Evolutionary conservation across 768 basidiomycete genomes (phyloP), one percentile per base, ranked within the genome.

Genomic region (Trametes punicea): DNA sequence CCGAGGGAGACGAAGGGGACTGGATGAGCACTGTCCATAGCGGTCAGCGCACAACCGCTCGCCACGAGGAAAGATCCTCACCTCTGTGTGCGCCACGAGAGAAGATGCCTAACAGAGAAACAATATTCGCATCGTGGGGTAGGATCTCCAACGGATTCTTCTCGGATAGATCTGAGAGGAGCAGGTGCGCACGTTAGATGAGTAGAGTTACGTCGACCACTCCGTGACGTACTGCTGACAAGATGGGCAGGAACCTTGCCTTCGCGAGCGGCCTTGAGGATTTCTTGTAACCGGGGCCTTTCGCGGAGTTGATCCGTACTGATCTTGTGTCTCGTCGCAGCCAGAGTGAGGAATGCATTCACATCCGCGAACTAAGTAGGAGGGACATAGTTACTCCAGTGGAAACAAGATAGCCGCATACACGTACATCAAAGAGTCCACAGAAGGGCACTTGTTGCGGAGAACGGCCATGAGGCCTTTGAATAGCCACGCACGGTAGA

Each of bases 311-410:
- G 80, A n/a, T 85, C 84, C 0, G 78, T 75, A 21, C 74, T 69
- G 36, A 87, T 75, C 3, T 84, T 87, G 65, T 91, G 88, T 41
- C 84, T 74, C 3, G 88, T 91, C 6, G 90, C 89, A 9, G 90
- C 90, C 42, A 93, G 74, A 3, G 88, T 89, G 56, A 93, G 70
- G 65, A 92, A 93, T n/a, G 90, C 88, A 66, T 93, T 93, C 10
- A 92, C 87, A 66, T 93, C 90, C 16, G 90, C 84, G 62, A 82
- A 91, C 90, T 93, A 61, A 15, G 8, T 11, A 27, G 8, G 29
- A 8, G 25, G 8, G 21, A 21, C 1, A 10, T 40, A 2, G 21
- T 6, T 34, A 16, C 34, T 7, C 36, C 6, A 8, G 5, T 30
- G 7, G 41, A 11, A 27, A 31, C 21, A 27, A 25, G 3, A 40